Evolutionary conservation across 768 basidiomycete species (phyloP).

Genomic region (Tylopilus balloui): DNA sequence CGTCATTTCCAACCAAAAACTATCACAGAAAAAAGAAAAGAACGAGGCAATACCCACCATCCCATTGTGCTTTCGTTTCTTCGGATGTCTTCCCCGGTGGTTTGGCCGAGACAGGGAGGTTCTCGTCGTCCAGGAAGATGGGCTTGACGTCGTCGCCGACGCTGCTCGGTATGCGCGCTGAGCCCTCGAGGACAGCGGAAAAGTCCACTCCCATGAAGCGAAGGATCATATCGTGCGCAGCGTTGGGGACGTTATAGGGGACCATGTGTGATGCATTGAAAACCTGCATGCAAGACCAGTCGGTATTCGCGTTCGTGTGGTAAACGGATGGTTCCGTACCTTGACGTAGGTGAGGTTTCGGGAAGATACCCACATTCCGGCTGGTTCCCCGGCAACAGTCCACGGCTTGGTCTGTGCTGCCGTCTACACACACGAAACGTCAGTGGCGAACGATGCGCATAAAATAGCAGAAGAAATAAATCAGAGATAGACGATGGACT

Average conservation of each 20-base stretch:
- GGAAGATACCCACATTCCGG: constrained; percentile 87
- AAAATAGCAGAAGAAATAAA: not conserved
- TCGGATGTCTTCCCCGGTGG: constrained; percentile 56
- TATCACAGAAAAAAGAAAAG: not conserved
- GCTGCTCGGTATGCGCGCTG: constrained; percentile 75
- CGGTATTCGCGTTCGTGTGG: no score
- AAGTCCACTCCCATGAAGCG: constrained; percentile 96
- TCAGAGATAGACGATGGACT: constrained; percentile 25
- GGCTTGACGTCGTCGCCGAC: constrained; percentile 75
- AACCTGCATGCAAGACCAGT: constrained; percentile 43
- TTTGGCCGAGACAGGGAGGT: constrained; percentile 35
- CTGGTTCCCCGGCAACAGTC: constrained; percentile 68
- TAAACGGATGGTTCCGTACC: constrained; percentile 35
- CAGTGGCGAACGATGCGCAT: not conserved
- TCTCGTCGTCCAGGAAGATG: constrained; percentile 46
- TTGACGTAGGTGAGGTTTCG: constrained; percentile 93
- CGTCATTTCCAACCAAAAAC: not conserved
- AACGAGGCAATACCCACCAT: constrained; percentile 63
- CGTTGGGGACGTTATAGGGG: constrained; percentile 79
- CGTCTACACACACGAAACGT: constrained; percentile 35
- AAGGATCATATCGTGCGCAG: constrained; percentile 96
- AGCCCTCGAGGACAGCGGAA: constrained; percentile 70
- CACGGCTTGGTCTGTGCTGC: constrained; percentile 71
- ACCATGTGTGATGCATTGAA: constrained; percentile 97
- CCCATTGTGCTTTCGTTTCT: constrained; percentile 86